Conservation (phyloP, 345 rosid species). For the Acer campestre region DNA sequence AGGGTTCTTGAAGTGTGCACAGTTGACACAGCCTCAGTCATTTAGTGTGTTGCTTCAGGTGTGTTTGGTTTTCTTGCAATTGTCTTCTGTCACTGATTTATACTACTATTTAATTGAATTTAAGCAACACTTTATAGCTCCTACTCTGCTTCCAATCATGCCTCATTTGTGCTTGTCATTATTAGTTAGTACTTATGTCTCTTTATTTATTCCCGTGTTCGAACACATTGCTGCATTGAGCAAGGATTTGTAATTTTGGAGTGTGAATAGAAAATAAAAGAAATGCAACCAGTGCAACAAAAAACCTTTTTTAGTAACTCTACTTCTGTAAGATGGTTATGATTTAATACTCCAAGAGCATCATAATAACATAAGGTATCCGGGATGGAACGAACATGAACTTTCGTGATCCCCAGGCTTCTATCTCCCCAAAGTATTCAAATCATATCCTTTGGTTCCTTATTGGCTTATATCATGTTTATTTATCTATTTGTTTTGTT, state of each 20-base stretch:
- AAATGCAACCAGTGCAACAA: background rate
- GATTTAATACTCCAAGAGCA: background rate
- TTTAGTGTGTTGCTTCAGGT: conserved; percentile 94
- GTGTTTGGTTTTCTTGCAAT: conserved; percentile 5
- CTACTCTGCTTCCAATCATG: background rate
- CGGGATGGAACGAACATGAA: background rate
- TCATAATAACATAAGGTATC: background rate
- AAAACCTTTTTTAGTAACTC: background rate
- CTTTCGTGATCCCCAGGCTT: background rate
- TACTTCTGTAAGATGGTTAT: background rate
- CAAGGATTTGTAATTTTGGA: conserved; percentile 1
- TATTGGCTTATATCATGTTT: background rate
- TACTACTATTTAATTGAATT: background rate
- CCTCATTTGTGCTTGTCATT: background rate
- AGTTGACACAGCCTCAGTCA: conserved; percentile 85
- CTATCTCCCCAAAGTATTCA: background rate
- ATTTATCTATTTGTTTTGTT: background rate
- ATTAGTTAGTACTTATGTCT: background rate
- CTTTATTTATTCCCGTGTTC: background rate
- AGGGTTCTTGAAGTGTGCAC: conserved; percentile 93
- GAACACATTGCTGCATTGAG: background rate
- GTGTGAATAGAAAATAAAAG: background rate
- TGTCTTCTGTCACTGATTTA: background rate
- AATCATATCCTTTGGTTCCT: background rate
- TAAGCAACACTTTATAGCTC: background rate